Conservation (phyloP, 2,329 filamentous ascomycete species). For the Botryotinia narcissicola region DNA sequence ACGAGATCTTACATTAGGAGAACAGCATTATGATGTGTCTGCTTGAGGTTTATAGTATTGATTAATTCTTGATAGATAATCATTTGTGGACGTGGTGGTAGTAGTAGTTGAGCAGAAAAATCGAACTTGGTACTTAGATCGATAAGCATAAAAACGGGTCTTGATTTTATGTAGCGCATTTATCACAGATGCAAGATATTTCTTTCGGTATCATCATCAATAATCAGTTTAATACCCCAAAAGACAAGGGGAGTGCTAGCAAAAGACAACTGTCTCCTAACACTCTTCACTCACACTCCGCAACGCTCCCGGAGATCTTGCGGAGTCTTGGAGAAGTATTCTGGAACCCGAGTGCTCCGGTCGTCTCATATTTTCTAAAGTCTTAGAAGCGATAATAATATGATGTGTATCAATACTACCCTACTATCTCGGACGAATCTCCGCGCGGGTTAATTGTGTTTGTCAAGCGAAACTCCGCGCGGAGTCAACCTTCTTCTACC, state of each 20-base stretch:
- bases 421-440: not conserved
- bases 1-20: not conserved
- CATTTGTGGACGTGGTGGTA: not conserved
- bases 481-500: not conserved
- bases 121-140: not conserved
- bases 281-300: not conserved
- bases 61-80: not conserved
- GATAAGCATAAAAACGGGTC: not conserved
- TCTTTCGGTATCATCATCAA: not conserved
- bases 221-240: not conserved
- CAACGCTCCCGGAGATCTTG: not conserved
- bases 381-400: not conserved
- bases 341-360: not conserved
- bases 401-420: not conserved
- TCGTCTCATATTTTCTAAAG: not conserved
- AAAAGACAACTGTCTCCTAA: not conserved
- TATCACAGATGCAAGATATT: not conserved
- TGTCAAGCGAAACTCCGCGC: not conserved
- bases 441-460: not conserved
- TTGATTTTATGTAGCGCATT: not conserved
- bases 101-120: fast-evolving
- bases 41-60: too few species aligned
- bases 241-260: not conserved
- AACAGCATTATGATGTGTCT: not conserved
- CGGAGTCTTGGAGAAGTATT: not conserved